Base-by-base conservation (phyloP, 2,329 filamentous ascomycete genomes). In the Sporothrix brunneoviolacea region DNA sequence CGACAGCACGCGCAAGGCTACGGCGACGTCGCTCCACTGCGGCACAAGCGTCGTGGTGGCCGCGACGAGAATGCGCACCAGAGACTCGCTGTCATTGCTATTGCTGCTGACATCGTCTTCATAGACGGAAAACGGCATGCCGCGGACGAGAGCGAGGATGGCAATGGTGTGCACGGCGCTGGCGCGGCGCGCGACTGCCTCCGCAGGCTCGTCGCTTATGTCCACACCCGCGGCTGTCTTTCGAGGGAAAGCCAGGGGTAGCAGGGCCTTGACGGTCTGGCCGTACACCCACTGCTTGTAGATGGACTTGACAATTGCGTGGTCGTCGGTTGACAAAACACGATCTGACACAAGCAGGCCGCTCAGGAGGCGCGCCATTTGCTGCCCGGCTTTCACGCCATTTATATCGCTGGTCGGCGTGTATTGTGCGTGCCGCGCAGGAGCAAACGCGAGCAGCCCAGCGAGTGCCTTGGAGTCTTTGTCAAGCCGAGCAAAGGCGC, bases 81-180 rank as follows among this genome's bases (percentile, higher is more conserved):
- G 66, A 28, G 64, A 61, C 4, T 67, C 67, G 15, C 18, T 21
- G 7, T 76, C 69, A 59, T 13, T 35, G 21, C 27, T 19, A 6
- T 27, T 12, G 27, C 13, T 16, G 8, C 68, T 49, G 1, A 70
- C 63, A 43, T 82, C 77, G 15, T 73, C 70, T 38, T 77, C 70
- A 60, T 78, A 82, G 16, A 79, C 69, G 2, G 68, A 60, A 47
- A 73, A 77, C 16, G 63, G 64, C 51, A 80, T 69, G 58, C 78
- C 70, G 53, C 69, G 72, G 8, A 79, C 64, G 41, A 77, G 67
- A 0, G 72, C 64, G 5, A 82, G 65, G 6, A 74, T 67, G 3
- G 69, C 71, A 24, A 78, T 66, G 27, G 74, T 69, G 46, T 71
- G 72, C 53, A 72, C 73, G 1, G 61, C 55, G 8, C n/a, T 66